Conservation (phyloP, 2,329 filamentous ascomycete genomes). For the Aspergillus ustus region DNA sequence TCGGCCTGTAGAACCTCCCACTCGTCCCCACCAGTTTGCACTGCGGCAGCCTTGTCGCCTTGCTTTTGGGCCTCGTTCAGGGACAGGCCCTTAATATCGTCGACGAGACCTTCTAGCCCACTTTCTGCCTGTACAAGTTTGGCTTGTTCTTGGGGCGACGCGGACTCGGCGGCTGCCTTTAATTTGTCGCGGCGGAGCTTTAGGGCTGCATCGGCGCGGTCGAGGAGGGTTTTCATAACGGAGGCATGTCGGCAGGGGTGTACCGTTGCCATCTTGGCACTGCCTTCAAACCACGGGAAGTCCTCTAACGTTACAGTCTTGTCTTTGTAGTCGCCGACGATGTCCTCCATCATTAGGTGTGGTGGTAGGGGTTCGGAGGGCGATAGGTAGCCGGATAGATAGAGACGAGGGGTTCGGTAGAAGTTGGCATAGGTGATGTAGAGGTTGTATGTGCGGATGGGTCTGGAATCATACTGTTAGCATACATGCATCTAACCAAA, state of each 20-base stretch:
- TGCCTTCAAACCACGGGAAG: conserved; percentile 90
- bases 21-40: conserved; percentile 57
- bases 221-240: conserved; percentile 97
- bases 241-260: conserved; percentile 97
- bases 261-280: conserved; percentile 93
- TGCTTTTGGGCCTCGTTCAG: conserved; percentile 55
- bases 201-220: conserved; percentile 90
- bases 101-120: conserved; percentile 84
- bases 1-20: conserved; percentile 66
- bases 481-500: not conserved
- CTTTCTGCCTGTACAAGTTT: conserved; percentile 41
- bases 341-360: conserved; percentile 92
- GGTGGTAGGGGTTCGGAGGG: conserved; percentile 81
- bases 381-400: conserved; percentile 85
- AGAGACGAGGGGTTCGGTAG: conserved; percentile 93
- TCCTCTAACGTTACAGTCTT: conserved; percentile 98
- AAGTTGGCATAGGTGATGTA: conserved; percentile 98
- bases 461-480: conserved; percentile 54
- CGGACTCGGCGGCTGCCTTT: conserved; percentile 63
- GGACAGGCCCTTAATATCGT: conserved; percentile 70
- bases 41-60: conserved; percentile 14
- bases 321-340: conserved; percentile 94
- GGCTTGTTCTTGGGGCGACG: conserved; percentile 33
- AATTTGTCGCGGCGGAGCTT: conserved; percentile 87
- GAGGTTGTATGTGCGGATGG: conserved; percentile 90